Base-by-base conservation (phyloP, 768 basidiomycete species). In the Phylloporus rhodoxanthus region DNA sequence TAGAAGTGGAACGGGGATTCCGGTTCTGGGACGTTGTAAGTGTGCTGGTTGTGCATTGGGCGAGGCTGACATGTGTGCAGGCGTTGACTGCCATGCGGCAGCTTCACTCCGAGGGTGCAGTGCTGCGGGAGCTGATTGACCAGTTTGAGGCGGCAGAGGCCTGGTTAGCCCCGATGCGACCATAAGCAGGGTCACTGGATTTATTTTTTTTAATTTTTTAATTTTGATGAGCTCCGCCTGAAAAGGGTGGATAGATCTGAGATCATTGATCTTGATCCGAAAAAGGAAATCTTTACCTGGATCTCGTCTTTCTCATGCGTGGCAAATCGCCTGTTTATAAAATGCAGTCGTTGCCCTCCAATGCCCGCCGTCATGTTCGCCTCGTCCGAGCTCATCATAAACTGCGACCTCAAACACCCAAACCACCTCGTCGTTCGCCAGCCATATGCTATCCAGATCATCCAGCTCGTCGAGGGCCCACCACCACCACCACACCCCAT, bases 1-100 rank as follows among this genome's bases (percentile, higher is more conserved):
- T 73, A 53, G 95, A 98, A 75, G 87, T 99, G 51, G 92, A 96
- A 69, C 74, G 95, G 43, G 95, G 95, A 6, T 97, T 99, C 76
- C 77, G 95, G 62, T 99, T 98, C 76, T 99, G 95, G 95, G 92
- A 97, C 66, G 79, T 94, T 69, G 94, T 96, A 64, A 72, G 92
- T 81, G 32, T 0, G 1, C 38, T 46, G 43, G 33, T 41, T 32
- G 50, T 60, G 47, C 41, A 48, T 45, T 8, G 43, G 2, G 29
- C 43, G 61, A 57, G 59, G 65, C 58, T 61, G 57, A 64, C 62
- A 58, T 58, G 68, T 25, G 44, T 51, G 20, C 71, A 90, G 87
- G 81, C 88, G 62, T 78, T 96, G 69, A 79, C 81, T 49, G 91
- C 91, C 68, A 90, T 97, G 79, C 77, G 92, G 70, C 85, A 89